Evolutionary conservation across 441 rosid genomes (phyloP), one percentile per base, ranked within the genome.

Genomic region (Viola pubescens): DNA sequence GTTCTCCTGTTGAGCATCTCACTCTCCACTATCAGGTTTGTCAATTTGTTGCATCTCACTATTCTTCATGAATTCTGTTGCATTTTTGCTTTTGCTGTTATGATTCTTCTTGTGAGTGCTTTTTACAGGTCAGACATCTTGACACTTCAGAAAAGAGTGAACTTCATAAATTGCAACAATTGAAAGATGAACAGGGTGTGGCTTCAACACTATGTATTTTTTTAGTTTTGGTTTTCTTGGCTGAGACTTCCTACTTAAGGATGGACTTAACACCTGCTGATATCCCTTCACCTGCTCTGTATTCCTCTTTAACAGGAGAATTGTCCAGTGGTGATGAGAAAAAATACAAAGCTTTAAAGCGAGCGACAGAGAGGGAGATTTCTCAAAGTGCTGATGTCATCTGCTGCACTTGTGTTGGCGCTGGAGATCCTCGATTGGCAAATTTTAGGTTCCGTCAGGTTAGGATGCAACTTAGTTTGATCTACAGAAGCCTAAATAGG

Each of bases 381-480:
- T 84, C 95, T 39, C 99, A 94, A 77, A 94, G 98, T 72, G 99
- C 99, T 64, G 99, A 94, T 79, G 99, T 94, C 71, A 94, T 94
- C 66, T 94, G 99, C 76, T 89, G 97, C 77, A 94, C 99, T 4
- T 94, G 96, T 74, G 96, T 88, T 71, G 99, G 99, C 72, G 98
- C 98, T 72, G 99, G 96, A 62, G 98, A 94, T 82, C 99, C 91
- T 54, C 88, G 99, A 38, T 69, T 94, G 65, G 79, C 96, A 60
- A 94, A 94, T 79, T 91, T 89, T 83, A 84, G 99, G 80, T 94
- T 94, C 62, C 96, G 97, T 65, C 97, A 94, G 99, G 99, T 94
- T 54, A 71, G 69, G 48, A 52, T 37, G 12, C 54, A 16, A 65
- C 34, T 49, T 42, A 47, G 43, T 44, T 62, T 34, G 44, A 9